Evolutionary conservation across 192 early-diverging fungal species (phyloP), one percentile per base, ranked within the genome.

Genomic region (Backusella parvicylindrica): DNA sequence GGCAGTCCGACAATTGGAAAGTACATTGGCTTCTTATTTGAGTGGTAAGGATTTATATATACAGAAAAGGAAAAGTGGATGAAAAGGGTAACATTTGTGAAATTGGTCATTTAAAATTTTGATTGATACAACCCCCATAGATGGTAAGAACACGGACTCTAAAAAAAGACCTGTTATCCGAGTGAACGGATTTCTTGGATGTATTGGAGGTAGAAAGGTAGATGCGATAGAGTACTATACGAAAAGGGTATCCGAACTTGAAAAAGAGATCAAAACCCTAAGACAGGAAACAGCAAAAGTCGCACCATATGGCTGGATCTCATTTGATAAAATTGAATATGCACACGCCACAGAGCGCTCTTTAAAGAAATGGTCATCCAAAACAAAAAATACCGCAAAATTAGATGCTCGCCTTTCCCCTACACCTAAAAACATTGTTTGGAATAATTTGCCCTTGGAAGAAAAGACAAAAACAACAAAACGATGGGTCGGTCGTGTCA

Each of bases 201-300:
- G 75, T 21, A 79, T 77, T 49, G 84, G 85, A 15, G 82, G 85
- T 35, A 76, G 72, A 40, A 84, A 86, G 36, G 87, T 93, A 3
- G 93, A 94, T 69, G 89, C 89, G n/a, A 93, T 94, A 60, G 89
- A 93, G 31, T 86, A 91, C 71, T 93, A 91, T 74, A 90, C 93
- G 28, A 77, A 84, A 31, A 79, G 87, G 60, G 91, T 93, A 1
- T 84, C 87, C 49, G 79, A 80, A 1, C 79, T 92, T 13, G 88
- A 90, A 70, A 50, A 81, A 9, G 76, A 88, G 43, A 92, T 94
- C 79, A 85, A 87, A 31, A 36, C 73, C 38, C 74, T 82, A 1
- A 83, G 90, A 23, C 67, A 76, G 9, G 79, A 78, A 9, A 79
- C 84, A 15, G 86, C 83, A 31, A 87, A 80, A 18, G 80, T 86